Conservation (phyloP, 345 rosid genomes). For the Gossypium raimondii region DNA sequence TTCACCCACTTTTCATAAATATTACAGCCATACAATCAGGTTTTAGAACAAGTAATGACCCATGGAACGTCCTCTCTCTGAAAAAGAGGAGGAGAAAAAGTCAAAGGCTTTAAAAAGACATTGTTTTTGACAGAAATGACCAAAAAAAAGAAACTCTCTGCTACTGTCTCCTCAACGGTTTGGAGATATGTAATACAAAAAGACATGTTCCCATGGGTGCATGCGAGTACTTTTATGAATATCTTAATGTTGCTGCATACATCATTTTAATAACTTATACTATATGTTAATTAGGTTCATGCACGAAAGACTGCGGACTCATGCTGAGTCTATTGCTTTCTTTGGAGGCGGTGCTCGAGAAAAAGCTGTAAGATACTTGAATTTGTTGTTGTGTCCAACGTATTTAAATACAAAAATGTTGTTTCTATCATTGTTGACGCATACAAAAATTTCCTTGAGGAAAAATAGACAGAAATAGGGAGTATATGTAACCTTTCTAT, state of each 20-base stretch:
- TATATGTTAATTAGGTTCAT: slow-evolving; percentile 61
- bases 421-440: background rate
- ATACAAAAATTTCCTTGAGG: background rate
- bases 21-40: background rate
- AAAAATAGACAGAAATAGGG: background rate
- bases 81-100: no score
- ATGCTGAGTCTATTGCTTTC: slow-evolving; percentile 99
- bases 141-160: background rate
- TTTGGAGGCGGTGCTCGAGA: slow-evolving; percentile 99
- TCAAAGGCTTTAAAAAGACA: no score
- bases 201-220: background rate
- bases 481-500: no score
- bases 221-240: slow-evolving; percentile 7
- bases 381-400: background rate
- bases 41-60: background rate
- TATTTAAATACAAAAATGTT: background rate
- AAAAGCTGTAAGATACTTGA: slow-evolving; percentile 72
- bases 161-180: background rate
- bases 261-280: slow-evolving; percentile 16
- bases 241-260: slow-evolving; percentile 10
- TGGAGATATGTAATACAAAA: background rate
- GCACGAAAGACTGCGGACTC: slow-evolving; percentile 96
- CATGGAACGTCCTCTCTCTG: background rate
- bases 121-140: no score
- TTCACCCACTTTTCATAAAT: background rate